These are phyloP conservation scores for Epichloe uncinata DNA, from an alignment of 2,329 filamentous ascomycete genomes.

Conservation along the genomic window DNA sequence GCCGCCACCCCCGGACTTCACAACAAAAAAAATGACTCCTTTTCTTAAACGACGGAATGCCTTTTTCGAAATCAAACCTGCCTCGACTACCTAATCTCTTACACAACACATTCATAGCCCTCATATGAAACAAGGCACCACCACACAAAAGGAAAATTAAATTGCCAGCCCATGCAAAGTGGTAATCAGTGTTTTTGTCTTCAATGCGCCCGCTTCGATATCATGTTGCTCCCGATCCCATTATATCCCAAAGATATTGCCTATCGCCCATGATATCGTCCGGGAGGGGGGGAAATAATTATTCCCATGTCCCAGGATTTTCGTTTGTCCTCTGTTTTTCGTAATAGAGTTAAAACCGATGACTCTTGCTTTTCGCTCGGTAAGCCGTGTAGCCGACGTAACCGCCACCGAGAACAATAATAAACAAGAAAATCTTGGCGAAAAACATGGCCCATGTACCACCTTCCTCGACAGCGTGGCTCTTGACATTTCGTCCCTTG, in stretches of 20 bases:
- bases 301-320: background rate
- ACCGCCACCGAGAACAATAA: slow-evolving; percentile 52
- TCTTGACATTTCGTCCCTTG: slow-evolving; percentile 21
- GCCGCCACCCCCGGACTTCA: too few relatives aligned
- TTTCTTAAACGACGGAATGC: background rate
- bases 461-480: slow-evolving; percentile 25
- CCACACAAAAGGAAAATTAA: background rate
- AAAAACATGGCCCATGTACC: slow-evolving; percentile 52
- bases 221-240: background rate
- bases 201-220: background rate
- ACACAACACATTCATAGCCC: background rate
- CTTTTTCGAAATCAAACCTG: background rate
- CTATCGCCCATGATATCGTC: background rate
- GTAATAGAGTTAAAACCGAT: slow-evolving; percentile 34
- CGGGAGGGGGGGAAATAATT: background rate
- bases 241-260: background rate
- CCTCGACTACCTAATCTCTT: background rate
- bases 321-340: background rate
- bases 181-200: background rate
- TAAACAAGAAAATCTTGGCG: slow-evolving; percentile 70
- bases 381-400: slow-evolving; percentile 84
- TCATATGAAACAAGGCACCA: background rate
- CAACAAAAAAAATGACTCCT: background rate
- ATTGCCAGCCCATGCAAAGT: slow-evolving; percentile 5
- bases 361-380: slow-evolving; percentile 49